These are phyloP conservation scores for Picocystis sp. DNA, from an alignment of 163 green algal genomes.

Conservation along the genomic window DNA sequence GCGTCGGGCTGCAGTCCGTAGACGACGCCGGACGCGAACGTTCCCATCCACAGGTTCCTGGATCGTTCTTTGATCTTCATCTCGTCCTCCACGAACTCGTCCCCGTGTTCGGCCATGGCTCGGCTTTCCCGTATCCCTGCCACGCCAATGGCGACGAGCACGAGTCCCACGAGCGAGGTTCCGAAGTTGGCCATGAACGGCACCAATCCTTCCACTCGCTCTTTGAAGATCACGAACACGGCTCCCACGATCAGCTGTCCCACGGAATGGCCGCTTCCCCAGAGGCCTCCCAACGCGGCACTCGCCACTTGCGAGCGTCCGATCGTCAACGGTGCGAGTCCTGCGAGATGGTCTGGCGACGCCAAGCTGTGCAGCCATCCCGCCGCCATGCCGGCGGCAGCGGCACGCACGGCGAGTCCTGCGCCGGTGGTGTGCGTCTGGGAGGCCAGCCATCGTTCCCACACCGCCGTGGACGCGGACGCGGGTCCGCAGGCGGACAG, in stretches of 20 bases:
- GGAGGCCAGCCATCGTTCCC: too few species aligned
- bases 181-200: conserved; percentile 15
- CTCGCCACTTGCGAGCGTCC: conserved; percentile 49
- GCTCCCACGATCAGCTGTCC: conserved; percentile 89
- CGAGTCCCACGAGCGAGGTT: conserved; percentile 61
- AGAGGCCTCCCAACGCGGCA: conserved; percentile 74
- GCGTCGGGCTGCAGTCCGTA: conserved; percentile 93
- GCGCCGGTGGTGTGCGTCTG: too few species aligned
- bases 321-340: conserved; percentile 82
- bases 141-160: conserved; percentile 73
- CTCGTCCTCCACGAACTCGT: conserved; percentile 2
- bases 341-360: conserved; percentile 87
- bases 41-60: conserved; percentile 35
- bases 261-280: conserved; percentile 88
- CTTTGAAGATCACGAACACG: conserved; percentile 77
- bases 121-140: conserved; percentile 64
- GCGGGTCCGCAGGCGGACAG: too few species aligned
- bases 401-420: too few species aligned
- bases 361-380: conserved; percentile 89
- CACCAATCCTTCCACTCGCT: conserved; percentile 4
- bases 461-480: too few species aligned
- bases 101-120: too few species aligned
- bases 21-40: conserved; percentile 81
- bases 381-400: conserved; percentile 55
- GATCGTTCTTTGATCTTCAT: conserved; percentile 7